Evolutionary conservation across 768 basidiomycete genomes (phyloP).

Genomic region (Kwoniella sp.): DNA sequence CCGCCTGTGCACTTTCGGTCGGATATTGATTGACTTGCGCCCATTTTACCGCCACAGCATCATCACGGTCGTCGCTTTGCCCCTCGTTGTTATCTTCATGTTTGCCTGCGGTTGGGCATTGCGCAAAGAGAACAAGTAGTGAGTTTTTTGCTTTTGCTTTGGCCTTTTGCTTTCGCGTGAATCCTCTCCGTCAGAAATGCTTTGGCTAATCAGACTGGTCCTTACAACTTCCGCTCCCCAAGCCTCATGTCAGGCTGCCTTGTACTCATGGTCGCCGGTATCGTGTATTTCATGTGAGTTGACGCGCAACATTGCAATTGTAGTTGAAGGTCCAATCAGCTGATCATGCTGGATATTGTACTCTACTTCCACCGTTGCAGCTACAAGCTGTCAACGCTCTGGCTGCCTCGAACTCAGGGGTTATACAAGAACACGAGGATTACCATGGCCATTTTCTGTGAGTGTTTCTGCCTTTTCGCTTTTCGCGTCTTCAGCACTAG

Average conservation of each 20-base stretch:
- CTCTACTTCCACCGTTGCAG: constrained; percentile 17
- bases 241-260: constrained; percentile 36
- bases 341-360: background rate
- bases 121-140: constrained; percentile 42
- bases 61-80: constrained; percentile 43
- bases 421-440: constrained; percentile 44
- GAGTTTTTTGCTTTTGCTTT: constrained; percentile 6
- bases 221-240: no score
- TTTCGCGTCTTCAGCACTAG: background rate
- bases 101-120: constrained; percentile 40
- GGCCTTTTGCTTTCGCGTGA: background rate
- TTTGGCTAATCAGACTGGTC: background rate
- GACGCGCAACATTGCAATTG: background rate
- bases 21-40: no score
- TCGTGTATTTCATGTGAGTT: constrained; percentile 47
- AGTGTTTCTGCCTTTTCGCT: background rate
- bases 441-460: constrained; percentile 45
- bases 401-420: constrained; percentile 28
- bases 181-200: background rate
- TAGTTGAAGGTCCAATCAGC: background rate
- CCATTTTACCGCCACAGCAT: constrained; percentile 30
- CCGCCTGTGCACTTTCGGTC: no score
- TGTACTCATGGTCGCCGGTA: constrained; percentile 33
- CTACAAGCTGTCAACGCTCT: constrained; percentile 47
- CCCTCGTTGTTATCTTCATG: constrained; percentile 29